Base-by-base conservation (phyloP, 805 yeast genomes). In the Kuraishia borneana region DNA sequence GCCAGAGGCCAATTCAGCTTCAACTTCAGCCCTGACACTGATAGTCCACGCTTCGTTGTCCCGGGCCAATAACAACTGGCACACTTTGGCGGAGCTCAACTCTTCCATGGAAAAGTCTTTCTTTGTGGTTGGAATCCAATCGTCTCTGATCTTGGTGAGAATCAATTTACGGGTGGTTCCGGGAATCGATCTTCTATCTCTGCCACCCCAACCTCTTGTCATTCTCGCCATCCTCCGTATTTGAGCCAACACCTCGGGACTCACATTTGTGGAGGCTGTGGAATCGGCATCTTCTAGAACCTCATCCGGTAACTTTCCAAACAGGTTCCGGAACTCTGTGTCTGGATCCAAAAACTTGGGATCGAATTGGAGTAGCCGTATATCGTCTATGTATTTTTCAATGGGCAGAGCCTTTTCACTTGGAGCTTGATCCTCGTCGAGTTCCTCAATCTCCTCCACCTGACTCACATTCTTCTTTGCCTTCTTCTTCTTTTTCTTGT, bases 181-280 rank as follows among this genome's bases (percentile, higher is more conserved):
- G 0, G 95, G 95, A 3, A 83, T 71, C 5, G 73, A 59, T 32
- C 80, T 56, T 40, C 77, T 72, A 46, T 83, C 94, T 41, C 72
- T 70, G 0, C 94, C 94, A 30, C 85, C 81, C 95, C 95, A 84
- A 18, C 85, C 87, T 45, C 83, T 65, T 1, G 83, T 73, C n/a
- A 69, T 50, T 36, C 67, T 61, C 6, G 73, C 66, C 56, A 67
- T 41, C 54, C 66, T 65, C 44, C 73, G 78, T 42, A 79, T 70
- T 46, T 77, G 83, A 33, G 65, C 70, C 37, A 81, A 53, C 14
- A 73, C 69, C 40, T 79, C 87, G 0, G 88, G 89, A 0, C 82
- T 69, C 1, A 75, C 68, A 23, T 78, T 72, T 2, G 77, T 61
- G 0, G 88, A 74, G 0, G 87, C 70, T n/a, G 84, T 72, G 1